Evolutionary conservation across 2,329 filamentous ascomycete genomes (phyloP), one percentile per base, ranked within the genome.

Genomic region (Ophiostoma novo-ulmi): DNA sequence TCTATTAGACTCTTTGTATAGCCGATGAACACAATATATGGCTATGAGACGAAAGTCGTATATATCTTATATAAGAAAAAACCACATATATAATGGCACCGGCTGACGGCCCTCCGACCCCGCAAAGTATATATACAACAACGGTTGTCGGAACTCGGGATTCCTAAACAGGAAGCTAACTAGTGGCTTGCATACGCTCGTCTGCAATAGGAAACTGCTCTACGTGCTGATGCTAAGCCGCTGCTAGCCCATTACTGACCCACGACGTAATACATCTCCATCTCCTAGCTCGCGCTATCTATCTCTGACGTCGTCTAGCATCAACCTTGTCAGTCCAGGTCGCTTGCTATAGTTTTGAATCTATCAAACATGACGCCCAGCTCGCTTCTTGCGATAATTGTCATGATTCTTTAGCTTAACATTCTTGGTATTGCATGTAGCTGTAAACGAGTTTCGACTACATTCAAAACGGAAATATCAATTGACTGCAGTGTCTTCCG

Each of bases 61-160:
- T 17, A n/a, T 48, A 20, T 8, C 44, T 48, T 48, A n/a, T 20
- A 48, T 20, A 20, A 20, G 5, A 20, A 20, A 58, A 11, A 13
- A 31, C 2, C 5, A 13, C 20, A 14, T 31, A 2, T 11, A 26
- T 6, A 58, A 58, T 58, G 52, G 1, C 13, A 26, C 22, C 52
- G 52, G 52, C 8, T 58, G 52, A 58, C 52, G 52, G 52, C 52
- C 52, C 52, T 58, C 11, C n/a, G 11, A 26, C 22, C 52, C 52
- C 44, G 44, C 44, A 5, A 20, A 48, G 44, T 48, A n/a, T 58
- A 26, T 26, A 17, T 58, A 22, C 52, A 11, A 26, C 3, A 31
- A 58, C 52, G 52, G 52, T 5, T 26, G 52, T 58, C 52, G 52
- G 52, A 58, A 58, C 52, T 58, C 52, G 52, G 52, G 22, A 58